Base-by-base conservation (phyloP, 1,284 basidiomycete genomes). In the Sphagnurus paluster region DNA sequence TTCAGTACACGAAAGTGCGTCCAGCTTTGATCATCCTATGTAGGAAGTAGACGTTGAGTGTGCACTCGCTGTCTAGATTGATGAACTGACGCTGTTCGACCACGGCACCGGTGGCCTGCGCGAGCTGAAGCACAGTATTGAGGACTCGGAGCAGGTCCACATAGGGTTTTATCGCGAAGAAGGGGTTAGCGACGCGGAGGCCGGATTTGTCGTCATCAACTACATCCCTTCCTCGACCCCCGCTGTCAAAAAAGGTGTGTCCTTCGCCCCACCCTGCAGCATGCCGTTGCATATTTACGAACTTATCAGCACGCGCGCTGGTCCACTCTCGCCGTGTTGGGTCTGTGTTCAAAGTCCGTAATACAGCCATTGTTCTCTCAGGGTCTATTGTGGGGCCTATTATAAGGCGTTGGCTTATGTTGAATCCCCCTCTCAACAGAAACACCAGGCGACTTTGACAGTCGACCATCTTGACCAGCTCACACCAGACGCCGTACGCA, bases 321-420 rank as follows among this genome's bases (percentile, higher is more conserved):
- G 72, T 75, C 9, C 69, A 75, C 52, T 72, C 74, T 8, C 66
- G 74, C 39, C 66, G 72, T 9, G 55, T 76, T 39, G 71, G 71
- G 14, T 61, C 63, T 24, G 58, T 72, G 37, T 70, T 75, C 54
- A 70, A 71, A 61, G 75, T 74, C 45, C 46, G 65, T 56, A 37
- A 21, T 19, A 42, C 42, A 39, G 30, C 38, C 56, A 66, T 69
- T 65, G 63, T 67, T 64, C 54, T 56, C 41, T 20, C 3, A n/a
- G 30, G 23, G 49, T 30, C 30, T 33, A 44, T 54, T 56, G 48
- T 55, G 52, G 33, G 36, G 35, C 48, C 21, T 16, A 19, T 3
- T 3, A 45, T 54, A 55, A 42, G n/a, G n/a, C n/a, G n/a, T n/a
- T n/a, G n/a, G n/a, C 16, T 34, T 16, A 36, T 36, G 16, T 39